Percentiles rank a stretch among this genome's conserved stretches.
phyloP scores from a whole-genome alignment of 768 basidiomycete genomes.

The Strobilomyces confusus region DNA sequence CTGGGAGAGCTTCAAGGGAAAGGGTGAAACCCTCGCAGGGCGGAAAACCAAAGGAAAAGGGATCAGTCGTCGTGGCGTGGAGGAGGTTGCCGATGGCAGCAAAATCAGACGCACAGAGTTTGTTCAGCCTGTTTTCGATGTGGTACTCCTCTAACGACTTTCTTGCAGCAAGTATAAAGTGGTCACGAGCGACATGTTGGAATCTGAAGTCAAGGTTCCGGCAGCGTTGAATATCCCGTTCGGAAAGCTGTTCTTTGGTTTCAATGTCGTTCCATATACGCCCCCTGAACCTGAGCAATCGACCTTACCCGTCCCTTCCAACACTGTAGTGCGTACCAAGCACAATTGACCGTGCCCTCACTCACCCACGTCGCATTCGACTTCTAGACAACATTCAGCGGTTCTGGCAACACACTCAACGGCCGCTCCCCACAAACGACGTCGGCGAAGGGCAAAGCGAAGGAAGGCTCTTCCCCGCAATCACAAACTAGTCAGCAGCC shows the following conservation, averaged over 20 bases:
- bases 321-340: conserved; percentile 29
- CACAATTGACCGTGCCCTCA: background rate
- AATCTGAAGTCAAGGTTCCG: conserved; percentile 74
- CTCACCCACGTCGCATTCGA: background rate
- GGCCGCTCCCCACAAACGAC: conserved; percentile 41
- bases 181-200: conserved; percentile 76
- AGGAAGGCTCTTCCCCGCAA: conserved; percentile 34
- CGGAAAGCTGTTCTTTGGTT: conserved; percentile 97
- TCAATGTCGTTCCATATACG: conserved; percentile 68
- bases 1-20: conserved; percentile 96
- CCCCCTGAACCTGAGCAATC: conserved; percentile 40
- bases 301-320: conserved; percentile 26
- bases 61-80: conserved; percentile 75
- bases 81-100: conserved; percentile 73
- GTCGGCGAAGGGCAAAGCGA: conserved; percentile 54
- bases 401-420: conserved; percentile 64
- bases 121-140: conserved; percentile 29
- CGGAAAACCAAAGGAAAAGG: conserved; percentile 96
- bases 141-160: conserved; percentile 10
- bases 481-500: conserved; percentile 32
- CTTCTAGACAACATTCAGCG: conserved; percentile 49
- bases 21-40: conserved; percentile 86
- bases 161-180: conserved; percentile 69
- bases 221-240: conserved; percentile 87
- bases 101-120: conserved; percentile 92